Conservation (phyloP, 23 red algal species). For the Cyanidiococcus yangmingshanensis region DNA sequence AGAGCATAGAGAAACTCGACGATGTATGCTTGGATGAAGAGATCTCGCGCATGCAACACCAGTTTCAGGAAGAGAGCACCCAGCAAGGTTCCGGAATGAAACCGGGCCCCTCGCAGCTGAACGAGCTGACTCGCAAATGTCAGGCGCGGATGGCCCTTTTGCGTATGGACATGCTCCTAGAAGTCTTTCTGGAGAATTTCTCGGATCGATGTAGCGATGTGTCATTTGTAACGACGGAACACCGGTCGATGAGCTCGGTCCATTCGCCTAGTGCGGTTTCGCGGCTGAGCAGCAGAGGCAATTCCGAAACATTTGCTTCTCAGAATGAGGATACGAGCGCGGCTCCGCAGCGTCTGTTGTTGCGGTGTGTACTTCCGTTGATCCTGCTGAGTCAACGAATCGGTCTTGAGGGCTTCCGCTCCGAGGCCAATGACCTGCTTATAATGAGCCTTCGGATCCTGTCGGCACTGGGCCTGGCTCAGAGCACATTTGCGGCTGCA, state of each 20-base stretch:
- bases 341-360: not conserved
- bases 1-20: not conserved
- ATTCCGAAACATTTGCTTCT: not conserved
- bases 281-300: not conserved
- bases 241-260: not conserved
- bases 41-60: not conserved
- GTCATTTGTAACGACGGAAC: not conserved
- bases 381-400: not conserved
- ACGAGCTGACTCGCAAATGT: not conserved
- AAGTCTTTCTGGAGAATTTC: not conserved
- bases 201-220: not conserved
- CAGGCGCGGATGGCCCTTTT: not conserved
- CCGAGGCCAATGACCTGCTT: not conserved
- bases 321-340: not conserved
- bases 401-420: not conserved
- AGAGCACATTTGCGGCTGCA: not conserved
- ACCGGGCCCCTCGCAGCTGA: not conserved
- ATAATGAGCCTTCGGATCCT: not conserved
- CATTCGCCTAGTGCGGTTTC: not conserved
- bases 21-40: conserved; percentile 8
- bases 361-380: not conserved
- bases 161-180: conserved; percentile 7
- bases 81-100: not conserved
- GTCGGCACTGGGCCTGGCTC: not conserved
- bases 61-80: not conserved